A percentile compares a stretch with the other conserved stretches of the same genome.
phyloP scores from a whole-genome alignment of 305 asterid species.

The Andrographis paniculata region DNA sequence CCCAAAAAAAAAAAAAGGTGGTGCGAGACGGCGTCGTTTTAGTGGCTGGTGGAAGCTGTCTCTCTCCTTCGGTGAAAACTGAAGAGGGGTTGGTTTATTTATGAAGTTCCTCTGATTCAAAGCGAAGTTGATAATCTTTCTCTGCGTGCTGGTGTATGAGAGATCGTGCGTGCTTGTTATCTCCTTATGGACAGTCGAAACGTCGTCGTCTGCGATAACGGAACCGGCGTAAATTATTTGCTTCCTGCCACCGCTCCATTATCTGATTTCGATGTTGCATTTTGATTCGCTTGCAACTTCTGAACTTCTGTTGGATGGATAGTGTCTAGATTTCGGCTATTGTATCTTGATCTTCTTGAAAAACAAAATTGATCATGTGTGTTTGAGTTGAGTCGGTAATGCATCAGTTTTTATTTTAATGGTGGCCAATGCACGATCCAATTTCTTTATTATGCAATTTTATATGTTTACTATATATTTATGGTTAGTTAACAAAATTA shows the following conservation, averaged over 20 bases:
- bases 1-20: no score
- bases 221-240: slow-evolving; percentile 59
- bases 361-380: slow-evolving; percentile 11
- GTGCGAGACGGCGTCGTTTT: no score
- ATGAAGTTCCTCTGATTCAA: background rate
- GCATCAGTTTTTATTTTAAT: slow-evolving; percentile 4
- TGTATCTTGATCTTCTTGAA: background rate
- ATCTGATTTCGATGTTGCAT: slow-evolving; percentile 10
- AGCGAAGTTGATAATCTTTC: background rate
- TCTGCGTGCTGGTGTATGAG: background rate
- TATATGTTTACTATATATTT: background rate
- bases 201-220: slow-evolving; percentile 88
- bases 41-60: no score
- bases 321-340: background rate
- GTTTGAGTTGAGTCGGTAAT: background rate
- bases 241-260: slow-evolving; percentile 12
- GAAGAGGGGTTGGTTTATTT: no score
- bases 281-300: no score
- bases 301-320: background rate
- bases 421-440: background rate
- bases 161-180: slow-evolving; percentile 1
- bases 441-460: no score
- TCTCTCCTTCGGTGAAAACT: no score
- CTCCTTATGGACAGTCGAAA: slow-evolving; percentile 54
- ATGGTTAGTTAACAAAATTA: background rate